phyloP scores from a whole-genome alignment of 305 asterid genomes.

The Fraxinus sp. region DNA sequence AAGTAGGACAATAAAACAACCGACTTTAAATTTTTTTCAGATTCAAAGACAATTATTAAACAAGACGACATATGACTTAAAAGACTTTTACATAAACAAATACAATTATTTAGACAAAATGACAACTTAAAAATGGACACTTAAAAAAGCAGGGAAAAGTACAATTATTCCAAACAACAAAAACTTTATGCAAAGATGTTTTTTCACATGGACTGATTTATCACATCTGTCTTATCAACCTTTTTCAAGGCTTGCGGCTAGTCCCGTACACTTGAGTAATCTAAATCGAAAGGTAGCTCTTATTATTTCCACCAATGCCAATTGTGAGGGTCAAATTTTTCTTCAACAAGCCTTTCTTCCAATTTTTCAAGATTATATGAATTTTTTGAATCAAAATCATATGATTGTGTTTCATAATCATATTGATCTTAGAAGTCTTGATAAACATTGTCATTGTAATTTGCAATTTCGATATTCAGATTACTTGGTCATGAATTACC shows the following conservation, averaged over 20 bases:
- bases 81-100: no score
- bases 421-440: background rate
- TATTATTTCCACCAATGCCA: background rate
- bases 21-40: background rate
- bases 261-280: no score
- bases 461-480: no score
- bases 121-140: background rate
- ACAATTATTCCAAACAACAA: background rate
- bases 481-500: background rate
- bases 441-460: no score
- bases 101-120: no score
- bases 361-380: background rate
- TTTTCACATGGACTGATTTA: no score
- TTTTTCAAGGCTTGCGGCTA: no score
- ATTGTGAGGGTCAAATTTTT: no score
- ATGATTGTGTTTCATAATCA: background rate
- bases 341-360: background rate
- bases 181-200: background rate
- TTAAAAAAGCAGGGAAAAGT: no score
- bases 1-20: background rate
- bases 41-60: background rate
- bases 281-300: background rate
- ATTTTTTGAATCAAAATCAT: background rate
- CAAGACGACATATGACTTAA: background rate
- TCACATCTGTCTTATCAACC: background rate